These are phyloP conservation scores for Dendrostoma leiphaemia DNA, from an alignment of 2,329 filamentous ascomycete genomes.

Conservation along the genomic window DNA sequence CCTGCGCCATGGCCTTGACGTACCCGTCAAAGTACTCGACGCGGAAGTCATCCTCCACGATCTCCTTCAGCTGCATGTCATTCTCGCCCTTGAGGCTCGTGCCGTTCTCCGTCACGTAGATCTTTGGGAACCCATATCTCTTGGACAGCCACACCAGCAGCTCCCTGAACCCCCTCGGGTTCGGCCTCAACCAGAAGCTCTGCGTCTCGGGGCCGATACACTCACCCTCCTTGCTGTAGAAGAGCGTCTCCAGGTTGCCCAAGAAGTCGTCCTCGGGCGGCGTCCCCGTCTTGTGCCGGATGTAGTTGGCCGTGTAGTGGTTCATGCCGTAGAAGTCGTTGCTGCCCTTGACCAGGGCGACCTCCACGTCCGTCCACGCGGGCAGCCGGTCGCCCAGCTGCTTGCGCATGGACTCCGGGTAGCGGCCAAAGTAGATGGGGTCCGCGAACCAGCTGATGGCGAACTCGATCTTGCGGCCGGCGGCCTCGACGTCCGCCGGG, in stretches of 20 bases:
- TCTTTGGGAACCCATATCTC: conserved; percentile 72
- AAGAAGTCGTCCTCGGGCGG: conserved; percentile 65
- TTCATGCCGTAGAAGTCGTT: conserved; percentile 97
- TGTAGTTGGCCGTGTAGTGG: conserved; percentile 87
- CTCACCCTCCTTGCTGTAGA: conserved; percentile 69
- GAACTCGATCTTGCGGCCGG: conserved; percentile 81
- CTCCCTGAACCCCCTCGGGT: conserved; percentile 73
- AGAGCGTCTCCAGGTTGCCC: conserved; percentile 72
- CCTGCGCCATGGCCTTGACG: conserved; percentile 72
- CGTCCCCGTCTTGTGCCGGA: conserved; percentile 66
- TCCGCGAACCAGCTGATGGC: conserved; percentile 87
- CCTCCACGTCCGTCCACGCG: conserved; percentile 69
- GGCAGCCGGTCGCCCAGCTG: conserved; percentile 79
- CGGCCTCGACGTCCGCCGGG: conserved; percentile 71
- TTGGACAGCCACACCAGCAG: conserved; percentile 75
- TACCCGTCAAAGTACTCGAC: conserved; percentile 77
- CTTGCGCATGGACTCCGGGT: conserved; percentile 78
- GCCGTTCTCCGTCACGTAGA: conserved; percentile 88
- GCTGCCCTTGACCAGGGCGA: conserved; percentile 73
- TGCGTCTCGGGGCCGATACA: conserved; percentile 80
- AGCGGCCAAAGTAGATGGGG: conserved; percentile 80
- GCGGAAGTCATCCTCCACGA: conserved; percentile 80
- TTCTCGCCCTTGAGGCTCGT: conserved; percentile 83
- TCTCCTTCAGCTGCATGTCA: conserved; percentile 65
- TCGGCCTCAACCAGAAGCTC: conserved; percentile 76